These are phyloP conservation scores for Blastobotrys terrestris DNA, from an alignment of 805 yeast genomes.

Conservation along the genomic window DNA sequence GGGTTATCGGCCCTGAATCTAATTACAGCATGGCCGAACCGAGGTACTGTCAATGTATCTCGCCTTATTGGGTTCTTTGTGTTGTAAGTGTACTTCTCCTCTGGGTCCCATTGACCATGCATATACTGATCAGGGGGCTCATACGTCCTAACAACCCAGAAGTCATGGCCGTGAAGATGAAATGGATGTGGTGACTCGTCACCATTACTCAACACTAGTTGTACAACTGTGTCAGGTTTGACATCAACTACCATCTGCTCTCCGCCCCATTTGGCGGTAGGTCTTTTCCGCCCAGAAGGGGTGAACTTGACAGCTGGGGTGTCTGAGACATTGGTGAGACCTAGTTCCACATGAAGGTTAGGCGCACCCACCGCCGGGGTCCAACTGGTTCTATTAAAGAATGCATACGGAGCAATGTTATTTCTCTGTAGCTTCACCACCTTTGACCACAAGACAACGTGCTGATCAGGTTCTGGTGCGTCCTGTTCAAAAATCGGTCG, in stretches of 20 bases:
- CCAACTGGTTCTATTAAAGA: constrained; percentile 9
- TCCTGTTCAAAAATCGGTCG: constrained; percentile 7
- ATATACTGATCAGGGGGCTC: constrained; percentile 41
- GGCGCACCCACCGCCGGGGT: constrained; percentile 25
- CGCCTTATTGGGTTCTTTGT: constrained; percentile 46
- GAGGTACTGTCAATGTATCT: constrained; percentile 57
- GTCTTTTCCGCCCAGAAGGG: constrained; percentile 44
- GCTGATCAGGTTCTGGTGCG: constrained; percentile 15
- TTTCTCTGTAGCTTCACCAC: constrained; percentile 14
- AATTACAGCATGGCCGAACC: constrained; percentile 25
- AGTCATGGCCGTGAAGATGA: constrained; percentile 86
- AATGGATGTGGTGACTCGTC: constrained; percentile 93
- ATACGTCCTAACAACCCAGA: constrained; percentile 64
- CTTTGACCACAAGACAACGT: constrained; percentile 10
- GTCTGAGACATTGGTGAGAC: constrained; percentile 25
- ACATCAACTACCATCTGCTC: constrained; percentile 54
- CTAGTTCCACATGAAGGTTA: constrained; percentile 25
- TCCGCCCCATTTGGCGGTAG: constrained; percentile 42
- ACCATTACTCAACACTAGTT: constrained; percentile 67
- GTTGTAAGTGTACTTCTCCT: constrained; percentile 42
- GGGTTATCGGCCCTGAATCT: constrained; percentile 82
- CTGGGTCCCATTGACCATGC: constrained; percentile 35
- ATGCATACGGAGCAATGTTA: constrained; percentile 16
- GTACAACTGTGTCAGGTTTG: constrained; percentile 55
- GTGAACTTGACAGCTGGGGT: constrained; percentile 7